Evolutionary conservation across 2,329 filamentous ascomycete species (phyloP).

Genomic region (Cryphonectria parasitica): DNA sequence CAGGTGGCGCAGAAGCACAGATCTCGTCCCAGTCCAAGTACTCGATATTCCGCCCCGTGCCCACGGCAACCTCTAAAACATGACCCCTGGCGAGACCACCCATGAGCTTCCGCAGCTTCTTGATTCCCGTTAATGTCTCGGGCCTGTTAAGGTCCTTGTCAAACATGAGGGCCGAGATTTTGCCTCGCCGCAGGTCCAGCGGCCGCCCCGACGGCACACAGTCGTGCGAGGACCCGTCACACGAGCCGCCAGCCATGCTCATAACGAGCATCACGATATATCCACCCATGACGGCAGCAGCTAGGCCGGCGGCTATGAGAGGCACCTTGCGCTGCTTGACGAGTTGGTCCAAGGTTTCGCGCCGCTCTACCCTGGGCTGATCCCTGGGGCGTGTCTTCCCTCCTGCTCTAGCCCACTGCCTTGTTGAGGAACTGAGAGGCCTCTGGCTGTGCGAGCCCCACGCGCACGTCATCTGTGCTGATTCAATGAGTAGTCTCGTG

Average conservation of each 20-base stretch:
- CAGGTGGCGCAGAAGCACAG: conserved; percentile 32
- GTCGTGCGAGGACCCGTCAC: conserved; percentile 34
- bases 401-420: not conserved
- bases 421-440: not conserved
- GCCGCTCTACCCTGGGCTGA: not conserved
- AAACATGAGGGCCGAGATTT: conserved; percentile 56
- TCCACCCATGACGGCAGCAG: conserved; percentile 51
- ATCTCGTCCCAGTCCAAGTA: conserved; percentile 61
- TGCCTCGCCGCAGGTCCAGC: conserved; percentile 46
- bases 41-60: conserved; percentile 63
- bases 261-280: conserved; percentile 48
- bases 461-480: not conserved
- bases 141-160: conserved; percentile 61
- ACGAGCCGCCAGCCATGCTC: conserved; percentile 39
- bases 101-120: conserved; percentile 52
- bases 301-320: conserved; percentile 51
- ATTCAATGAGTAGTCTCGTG: not conserved
- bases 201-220: conserved; percentile 53
- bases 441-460: not conserved
- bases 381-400: not conserved
- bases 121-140: conserved; percentile 62
- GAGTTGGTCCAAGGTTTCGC: conserved; percentile 34
- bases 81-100: conserved; percentile 54
- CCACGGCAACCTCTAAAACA: conserved; percentile 66
- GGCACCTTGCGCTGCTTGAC: conserved; percentile 45